Conservation (phyloP, 345 rosid genomes). For the Eucalyptus polybractea region DNA sequence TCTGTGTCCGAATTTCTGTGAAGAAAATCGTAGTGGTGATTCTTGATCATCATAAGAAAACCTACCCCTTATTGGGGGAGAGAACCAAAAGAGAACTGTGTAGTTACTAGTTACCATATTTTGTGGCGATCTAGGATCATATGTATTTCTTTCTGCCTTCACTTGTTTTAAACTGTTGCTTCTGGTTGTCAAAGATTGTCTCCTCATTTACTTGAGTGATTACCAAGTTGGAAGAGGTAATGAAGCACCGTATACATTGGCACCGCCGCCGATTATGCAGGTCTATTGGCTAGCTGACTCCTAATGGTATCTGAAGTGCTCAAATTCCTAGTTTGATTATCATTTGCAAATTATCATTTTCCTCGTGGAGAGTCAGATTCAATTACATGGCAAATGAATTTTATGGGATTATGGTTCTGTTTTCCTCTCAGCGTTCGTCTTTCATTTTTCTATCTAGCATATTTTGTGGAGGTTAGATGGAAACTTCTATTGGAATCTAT, state of each 20-base stretch:
- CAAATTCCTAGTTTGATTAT: neutral
- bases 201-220: neutral
- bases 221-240: neutral
- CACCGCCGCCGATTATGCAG: neutral
- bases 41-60: neutral
- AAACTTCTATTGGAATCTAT: neutral
- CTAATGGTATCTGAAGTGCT: neutral
- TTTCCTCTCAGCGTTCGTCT: neutral
- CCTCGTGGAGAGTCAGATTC: neutral
- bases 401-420: neutral
- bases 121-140: neutral
- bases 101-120: neutral
- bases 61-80: neutral
- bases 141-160: neutral
- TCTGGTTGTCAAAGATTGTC: neutral
- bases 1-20: neutral
- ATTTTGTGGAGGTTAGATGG: neutral
- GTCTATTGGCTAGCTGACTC: neutral
- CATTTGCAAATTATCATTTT: neutral
- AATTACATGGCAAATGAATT: neutral
- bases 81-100: neutral
- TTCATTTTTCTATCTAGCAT: neutral
- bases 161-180: neutral
- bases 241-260: neutral
- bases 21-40: neutral